A percentile compares a stretch with the other conserved stretches of the same genome.
phyloP scores from a whole-genome alignment of 495 filamentous ascomycete species.

The Penicillium flavigenum region DNA sequence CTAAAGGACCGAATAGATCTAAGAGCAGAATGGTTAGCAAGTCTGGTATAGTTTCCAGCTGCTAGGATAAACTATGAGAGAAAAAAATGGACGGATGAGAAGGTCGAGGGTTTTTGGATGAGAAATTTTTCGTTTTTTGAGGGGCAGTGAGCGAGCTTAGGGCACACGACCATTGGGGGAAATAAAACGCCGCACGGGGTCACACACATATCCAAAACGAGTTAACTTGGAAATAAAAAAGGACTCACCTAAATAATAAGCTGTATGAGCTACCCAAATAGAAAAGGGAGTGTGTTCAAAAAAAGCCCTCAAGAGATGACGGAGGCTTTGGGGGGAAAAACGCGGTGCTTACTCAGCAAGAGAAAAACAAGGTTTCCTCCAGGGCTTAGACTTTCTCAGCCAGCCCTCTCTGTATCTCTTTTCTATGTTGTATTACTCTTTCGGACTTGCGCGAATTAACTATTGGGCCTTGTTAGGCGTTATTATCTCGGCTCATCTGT shows the following conservation, averaged over 20 bases:
- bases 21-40: slow-evolving; percentile 2
- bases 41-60: slow-evolving; percentile 4
- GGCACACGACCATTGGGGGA: slow-evolving; percentile 20
- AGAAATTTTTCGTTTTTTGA: slow-evolving; percentile 1
- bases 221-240: slow-evolving; percentile 13
- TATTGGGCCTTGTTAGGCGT: neutral
- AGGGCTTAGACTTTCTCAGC: neutral
- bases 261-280: slow-evolving; percentile 6
- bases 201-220: slow-evolving; percentile 15
- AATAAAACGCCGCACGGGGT: slow-evolving; percentile 20
- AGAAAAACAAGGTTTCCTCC: neutral
- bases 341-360: slow-evolving; percentile 8
- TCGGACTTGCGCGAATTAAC: slow-evolving; percentile 1
- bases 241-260: slow-evolving; percentile 14
- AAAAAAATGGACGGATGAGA: slow-evolving; percentile 24
- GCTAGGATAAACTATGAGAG: slow-evolving; percentile 21
- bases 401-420: neutral
- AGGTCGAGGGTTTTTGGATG: slow-evolving; percentile 25
- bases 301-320: slow-evolving; percentile 3
- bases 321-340: slow-evolving; percentile 2
- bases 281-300: neutral
- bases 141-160: slow-evolving; percentile 20
- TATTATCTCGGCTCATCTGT: neutral
- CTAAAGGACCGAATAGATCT: slow-evolving; percentile 7
- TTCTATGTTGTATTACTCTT: too few species aligned